Percentiles rank a stretch among this genome's conserved stretches.
These are phyloP conservation scores for Leavenworthia alabamica DNA, from an alignment of 345 rosid species.

Conservation along the genomic window DNA sequence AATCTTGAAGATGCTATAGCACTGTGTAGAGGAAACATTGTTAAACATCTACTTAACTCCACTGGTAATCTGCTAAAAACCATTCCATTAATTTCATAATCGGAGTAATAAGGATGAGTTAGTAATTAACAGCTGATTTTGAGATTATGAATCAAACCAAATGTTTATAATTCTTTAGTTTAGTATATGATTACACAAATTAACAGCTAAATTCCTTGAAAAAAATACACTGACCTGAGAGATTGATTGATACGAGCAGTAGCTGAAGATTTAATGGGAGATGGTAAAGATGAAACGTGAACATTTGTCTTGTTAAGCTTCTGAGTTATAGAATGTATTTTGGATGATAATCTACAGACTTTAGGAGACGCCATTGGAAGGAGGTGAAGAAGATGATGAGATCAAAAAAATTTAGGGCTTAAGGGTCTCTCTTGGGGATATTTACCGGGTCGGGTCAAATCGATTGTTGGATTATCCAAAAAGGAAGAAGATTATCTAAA, in stretches of 20 bases:
- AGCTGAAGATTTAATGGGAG: constrained; percentile 30
- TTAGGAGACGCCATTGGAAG: constrained; percentile 44
- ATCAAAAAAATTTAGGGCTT: constrained; percentile 13
- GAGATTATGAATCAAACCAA: background rate
- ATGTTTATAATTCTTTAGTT: background rate
- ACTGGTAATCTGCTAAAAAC: constrained; percentile 40
- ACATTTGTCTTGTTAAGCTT: constrained; percentile 29
- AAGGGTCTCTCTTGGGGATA: background rate
- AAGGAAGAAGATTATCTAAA: background rate
- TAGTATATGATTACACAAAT: background rate
- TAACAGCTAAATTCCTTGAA: background rate
- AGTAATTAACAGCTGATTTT: background rate
- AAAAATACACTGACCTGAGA: constrained; percentile 8
- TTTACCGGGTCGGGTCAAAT: constrained; percentile 19
- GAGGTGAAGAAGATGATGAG: background rate
- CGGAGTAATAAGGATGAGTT: background rate
- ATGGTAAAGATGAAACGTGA: constrained; percentile 17
- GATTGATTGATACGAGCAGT: constrained; percentile 35
- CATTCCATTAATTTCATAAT: background rate
- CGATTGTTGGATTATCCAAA: background rate
- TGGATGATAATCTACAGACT: constrained; percentile 45
- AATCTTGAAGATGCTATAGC: constrained; percentile 63
- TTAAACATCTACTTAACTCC: constrained; percentile 44
- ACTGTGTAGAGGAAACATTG: constrained; percentile 62
- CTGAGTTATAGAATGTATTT: constrained; percentile 36